Conservation (phyloP, 2,329 filamentous ascomycete genomes). For the Bipolaris bicolor region DNA sequence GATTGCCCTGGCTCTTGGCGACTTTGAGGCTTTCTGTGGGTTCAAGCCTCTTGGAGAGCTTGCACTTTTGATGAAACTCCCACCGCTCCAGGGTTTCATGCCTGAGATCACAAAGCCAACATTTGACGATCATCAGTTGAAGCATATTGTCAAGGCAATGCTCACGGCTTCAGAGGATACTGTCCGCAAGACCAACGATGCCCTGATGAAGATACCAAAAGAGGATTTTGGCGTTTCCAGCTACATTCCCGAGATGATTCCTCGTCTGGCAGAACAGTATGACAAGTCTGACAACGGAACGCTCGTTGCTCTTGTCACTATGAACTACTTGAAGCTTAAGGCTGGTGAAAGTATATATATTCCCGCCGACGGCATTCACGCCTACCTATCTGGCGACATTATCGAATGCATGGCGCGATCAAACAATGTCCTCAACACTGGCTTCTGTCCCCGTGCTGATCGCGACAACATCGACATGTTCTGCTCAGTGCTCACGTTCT, state of each 20-base stretch:
- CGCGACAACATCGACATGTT: constrained; percentile 70
- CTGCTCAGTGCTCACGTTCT: constrained; percentile 66
- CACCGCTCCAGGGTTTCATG: constrained; percentile 61
- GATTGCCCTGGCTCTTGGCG: constrained; percentile 72
- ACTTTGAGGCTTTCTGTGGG: constrained; percentile 78
- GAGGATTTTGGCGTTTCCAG: constrained; percentile 58
- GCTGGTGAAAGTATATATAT: constrained; percentile 73
- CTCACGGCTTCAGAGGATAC: constrained; percentile 61
- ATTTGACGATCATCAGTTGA: constrained; percentile 65
- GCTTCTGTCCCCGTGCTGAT: constrained; percentile 72
- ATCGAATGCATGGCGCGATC: constrained; percentile 80
- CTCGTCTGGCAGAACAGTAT: constrained; percentile 70
- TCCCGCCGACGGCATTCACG: constrained; percentile 75
- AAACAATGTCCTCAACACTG: constrained; percentile 76
- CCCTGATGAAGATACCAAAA: constrained; percentile 57
- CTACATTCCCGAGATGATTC: constrained; percentile 69
- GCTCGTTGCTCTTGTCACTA: constrained; percentile 72
- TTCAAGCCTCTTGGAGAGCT: constrained; percentile 72
- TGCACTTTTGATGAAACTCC: constrained; percentile 62
- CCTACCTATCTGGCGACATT: constrained; percentile 74
- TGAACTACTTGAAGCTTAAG: constrained; percentile 73
- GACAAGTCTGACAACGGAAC: constrained; percentile 67
- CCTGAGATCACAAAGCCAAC: constrained; percentile 50
- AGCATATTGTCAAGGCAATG: constrained; percentile 61
- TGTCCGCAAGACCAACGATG: constrained; percentile 61